Conservation (phyloP, 768 basidiomycete genomes). For the Boletus rubescentipes region DNA sequence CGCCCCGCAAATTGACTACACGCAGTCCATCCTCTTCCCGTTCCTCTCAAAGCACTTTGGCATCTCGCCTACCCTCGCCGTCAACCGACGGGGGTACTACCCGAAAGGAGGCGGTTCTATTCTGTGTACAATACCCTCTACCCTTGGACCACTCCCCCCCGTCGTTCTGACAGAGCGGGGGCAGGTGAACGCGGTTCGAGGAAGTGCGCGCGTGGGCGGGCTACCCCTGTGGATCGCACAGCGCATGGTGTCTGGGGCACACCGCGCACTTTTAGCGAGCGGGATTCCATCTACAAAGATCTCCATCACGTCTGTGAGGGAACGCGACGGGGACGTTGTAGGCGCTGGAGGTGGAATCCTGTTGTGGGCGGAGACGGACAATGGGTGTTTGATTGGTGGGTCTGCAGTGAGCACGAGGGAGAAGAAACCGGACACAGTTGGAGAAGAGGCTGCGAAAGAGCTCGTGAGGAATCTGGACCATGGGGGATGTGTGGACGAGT, state of each 20-base stretch:
- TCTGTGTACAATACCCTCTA: slow-evolving; percentile 35
- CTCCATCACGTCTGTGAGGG: slow-evolving; percentile 44
- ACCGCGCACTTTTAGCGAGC: slow-evolving; percentile 37
- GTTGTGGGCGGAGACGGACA: slow-evolving; percentile 71
- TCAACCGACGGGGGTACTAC: slow-evolving; percentile 64
- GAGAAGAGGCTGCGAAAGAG: slow-evolving; percentile 59
- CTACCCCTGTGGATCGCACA: slow-evolving; percentile 56
- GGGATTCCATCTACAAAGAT: slow-evolving; percentile 29
- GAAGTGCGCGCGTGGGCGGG: slow-evolving; percentile 65
- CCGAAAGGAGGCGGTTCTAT: slow-evolving; percentile 74
- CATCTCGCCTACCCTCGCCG: slow-evolving; percentile 40
- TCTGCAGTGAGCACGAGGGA: slow-evolving; percentile 62
- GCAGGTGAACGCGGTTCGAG: slow-evolving; percentile 46
- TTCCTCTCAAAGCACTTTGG: slow-evolving; percentile 62
- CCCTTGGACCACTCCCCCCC: slow-evolving; percentile 41
- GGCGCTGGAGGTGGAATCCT: slow-evolving; percentile 73
- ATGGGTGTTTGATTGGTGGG: slow-evolving; percentile 66
- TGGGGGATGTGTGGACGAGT: slow-evolving; percentile 74
- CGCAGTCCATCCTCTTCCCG: slow-evolving; percentile 61
- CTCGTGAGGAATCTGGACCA: slow-evolving; percentile 55
- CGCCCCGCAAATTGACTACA: slow-evolving; percentile 79
- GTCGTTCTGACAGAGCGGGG: slow-evolving; percentile 60
- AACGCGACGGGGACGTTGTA: slow-evolving; percentile 43
- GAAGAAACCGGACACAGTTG: slow-evolving; percentile 45
- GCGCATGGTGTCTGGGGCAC: slow-evolving; percentile 58